Percentiles rank a stretch among this genome's conserved stretches.
Conservation (phyloP, 2,329 filamentous ascomycete species). For the Tolypocladium endophyticum region DNA sequence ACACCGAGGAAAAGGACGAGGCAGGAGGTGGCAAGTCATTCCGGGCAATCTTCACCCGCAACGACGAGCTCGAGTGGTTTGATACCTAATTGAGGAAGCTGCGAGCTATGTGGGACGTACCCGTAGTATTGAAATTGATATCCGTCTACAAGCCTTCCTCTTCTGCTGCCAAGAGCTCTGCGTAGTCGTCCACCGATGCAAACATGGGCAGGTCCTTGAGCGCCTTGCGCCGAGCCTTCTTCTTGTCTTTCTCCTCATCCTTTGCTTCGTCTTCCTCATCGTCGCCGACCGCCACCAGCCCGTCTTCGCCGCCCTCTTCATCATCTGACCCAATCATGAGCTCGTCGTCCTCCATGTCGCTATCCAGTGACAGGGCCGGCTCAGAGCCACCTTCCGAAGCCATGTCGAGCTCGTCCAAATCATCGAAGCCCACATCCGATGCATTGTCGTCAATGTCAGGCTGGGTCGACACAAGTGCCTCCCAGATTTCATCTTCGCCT, state of each 20-base stretch:
- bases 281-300: conserved; percentile 21
- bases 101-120: no score
- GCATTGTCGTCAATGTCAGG: conserved; percentile 51
- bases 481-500: conserved; percentile 79
- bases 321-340: conserved; percentile 31
- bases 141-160: conserved; percentile 35
- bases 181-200: conserved; percentile 89
- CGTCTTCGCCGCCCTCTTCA: conserved; percentile 32
- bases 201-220: conserved; percentile 86
- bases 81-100: not conserved
- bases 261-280: conserved; percentile 46
- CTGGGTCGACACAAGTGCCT: conserved; percentile 71
- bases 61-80: not conserved
- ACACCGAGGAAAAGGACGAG: conserved; percentile 91
- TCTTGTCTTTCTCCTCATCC: conserved; percentile 41
- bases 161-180: conserved; percentile 67
- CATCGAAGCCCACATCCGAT: conserved; percentile 38
- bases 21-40: conserved; percentile 45
- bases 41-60: not conserved
- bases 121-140: not conserved
- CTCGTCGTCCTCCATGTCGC: conserved; percentile 36
- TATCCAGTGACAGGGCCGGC: conserved; percentile 25
- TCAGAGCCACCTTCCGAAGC: conserved; percentile 35
- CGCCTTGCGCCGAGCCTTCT: conserved; percentile 60
- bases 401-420: conserved; percentile 37